Percentiles rank a stretch among this genome's conserved stretches.
Conservation (phyloP, 169 alveolate genomes). For the Cryptosporidium viatorum region DNA sequence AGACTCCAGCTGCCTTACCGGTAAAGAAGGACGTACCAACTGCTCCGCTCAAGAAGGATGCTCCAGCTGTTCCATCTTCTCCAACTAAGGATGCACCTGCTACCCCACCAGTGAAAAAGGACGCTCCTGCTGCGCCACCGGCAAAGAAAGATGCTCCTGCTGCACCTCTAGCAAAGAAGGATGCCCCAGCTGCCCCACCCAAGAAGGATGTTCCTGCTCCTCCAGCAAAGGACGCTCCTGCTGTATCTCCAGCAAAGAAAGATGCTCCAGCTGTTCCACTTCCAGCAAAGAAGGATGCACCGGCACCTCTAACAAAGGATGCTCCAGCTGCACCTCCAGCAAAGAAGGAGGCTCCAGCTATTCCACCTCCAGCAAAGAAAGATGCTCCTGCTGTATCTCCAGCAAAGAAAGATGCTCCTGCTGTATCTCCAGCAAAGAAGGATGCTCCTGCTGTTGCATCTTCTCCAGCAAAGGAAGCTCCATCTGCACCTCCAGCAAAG, state of each 20-base stretch:
- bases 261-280: neutral
- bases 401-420: constrained; percentile 9
- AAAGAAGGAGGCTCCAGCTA: constrained; percentile 4
- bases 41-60: neutral
- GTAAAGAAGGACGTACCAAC: neutral
- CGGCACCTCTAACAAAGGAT: neutral
- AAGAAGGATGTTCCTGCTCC: neutral
- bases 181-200: neutral
- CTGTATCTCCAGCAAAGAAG: neutral
- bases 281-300: neutral
- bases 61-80: constrained; percentile 15
- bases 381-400: constrained; percentile 17
- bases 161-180: neutral
- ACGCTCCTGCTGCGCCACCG: neutral
- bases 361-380: neutral
- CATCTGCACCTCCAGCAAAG: neutral
- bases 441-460: neutral
- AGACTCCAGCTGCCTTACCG: neutral
- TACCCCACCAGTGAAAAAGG: constrained; percentile 8
- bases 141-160: constrained; percentile 5
- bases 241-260: neutral
- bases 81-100: neutral
- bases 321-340: neutral
- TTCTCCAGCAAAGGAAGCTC: neutral
- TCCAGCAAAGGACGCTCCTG: constrained; percentile 6